These are phyloP conservation scores for Solanum ossicruentum DNA, from an alignment of 257 asterid species.

Conservation along the genomic window DNA sequence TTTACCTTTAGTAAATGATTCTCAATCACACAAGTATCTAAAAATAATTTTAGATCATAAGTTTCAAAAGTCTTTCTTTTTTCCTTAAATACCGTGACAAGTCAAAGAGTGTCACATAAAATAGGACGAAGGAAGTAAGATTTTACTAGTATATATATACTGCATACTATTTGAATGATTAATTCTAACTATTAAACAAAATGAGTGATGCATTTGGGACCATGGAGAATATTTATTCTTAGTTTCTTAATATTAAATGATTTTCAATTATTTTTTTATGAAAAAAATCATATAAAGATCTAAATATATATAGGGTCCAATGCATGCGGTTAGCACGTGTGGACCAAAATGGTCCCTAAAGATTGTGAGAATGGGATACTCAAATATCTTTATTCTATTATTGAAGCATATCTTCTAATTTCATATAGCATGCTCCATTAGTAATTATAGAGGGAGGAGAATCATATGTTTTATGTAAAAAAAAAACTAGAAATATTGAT, in stretches of 20 bases:
- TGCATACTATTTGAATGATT: background rate
- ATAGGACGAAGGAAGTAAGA: no score
- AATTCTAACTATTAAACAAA: background rate
- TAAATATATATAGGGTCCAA: background rate
- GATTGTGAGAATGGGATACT: background rate
- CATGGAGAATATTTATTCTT: background rate
- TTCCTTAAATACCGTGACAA: no score
- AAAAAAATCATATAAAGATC: background rate
- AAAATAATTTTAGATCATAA: no score
- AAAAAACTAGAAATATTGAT: background rate
- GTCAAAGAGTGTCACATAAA: no score
- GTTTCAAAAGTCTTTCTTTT: no score
- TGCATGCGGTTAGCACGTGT: background rate
- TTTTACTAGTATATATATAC: no score
- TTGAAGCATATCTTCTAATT: background rate
- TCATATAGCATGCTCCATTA: background rate
- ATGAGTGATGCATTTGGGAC: background rate
- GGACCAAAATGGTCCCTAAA: background rate
- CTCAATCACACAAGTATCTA: no score
- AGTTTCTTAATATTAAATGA: background rate
- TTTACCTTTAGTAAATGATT: no score
- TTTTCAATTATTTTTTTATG: background rate
- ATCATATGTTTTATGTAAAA: background rate
- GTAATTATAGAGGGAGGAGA: background rate
- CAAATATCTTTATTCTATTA: background rate